These are phyloP conservation scores for Paramecium primaurelia DNA, from an alignment of 73 alveolate genomes.

Conservation along the genomic window DNA sequence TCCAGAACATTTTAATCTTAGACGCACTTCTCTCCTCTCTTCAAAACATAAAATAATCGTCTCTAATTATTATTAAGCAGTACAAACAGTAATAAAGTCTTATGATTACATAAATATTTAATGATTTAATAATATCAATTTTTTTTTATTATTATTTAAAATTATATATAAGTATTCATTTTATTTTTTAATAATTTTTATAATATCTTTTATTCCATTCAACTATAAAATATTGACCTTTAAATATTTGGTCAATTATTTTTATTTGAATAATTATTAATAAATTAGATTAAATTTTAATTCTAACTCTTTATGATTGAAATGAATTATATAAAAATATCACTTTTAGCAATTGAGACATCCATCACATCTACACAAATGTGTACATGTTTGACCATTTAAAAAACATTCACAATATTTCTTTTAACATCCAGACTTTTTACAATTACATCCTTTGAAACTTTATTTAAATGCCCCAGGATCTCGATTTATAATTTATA, in stretches of 20 bases:
- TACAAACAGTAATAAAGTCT: neutral
- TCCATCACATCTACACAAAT: slow-evolving; percentile 33
- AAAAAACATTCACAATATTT: slow-evolving; percentile 75
- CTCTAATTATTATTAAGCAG: neutral
- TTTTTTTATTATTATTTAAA: neutral
- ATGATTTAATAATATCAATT: neutral
- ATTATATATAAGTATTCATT: too few relatives aligned
- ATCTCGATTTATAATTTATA: slow-evolving; percentile 69
- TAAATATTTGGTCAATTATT: neutral
- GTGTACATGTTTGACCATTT: neutral
- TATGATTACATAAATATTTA: neutral
- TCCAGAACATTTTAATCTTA: neutral
- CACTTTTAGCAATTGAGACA: slow-evolving; percentile 12
- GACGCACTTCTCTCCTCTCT: neutral
- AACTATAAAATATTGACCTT: too few relatives aligned
- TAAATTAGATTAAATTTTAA: neutral
- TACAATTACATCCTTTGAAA: slow-evolving; percentile 73
- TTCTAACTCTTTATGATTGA: neutral
- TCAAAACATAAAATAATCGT: neutral
- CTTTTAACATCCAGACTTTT: slow-evolving; percentile 72
- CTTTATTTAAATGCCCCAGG: slow-evolving; percentile 75
- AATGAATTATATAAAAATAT: neutral
- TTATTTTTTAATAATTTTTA: too few relatives aligned
- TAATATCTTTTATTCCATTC: too few relatives aligned
- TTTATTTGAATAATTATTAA: neutral